These are phyloP conservation scores for Carex arenaria DNA, from an alignment of 202 grass and related monocot species.

Conservation along the genomic window DNA sequence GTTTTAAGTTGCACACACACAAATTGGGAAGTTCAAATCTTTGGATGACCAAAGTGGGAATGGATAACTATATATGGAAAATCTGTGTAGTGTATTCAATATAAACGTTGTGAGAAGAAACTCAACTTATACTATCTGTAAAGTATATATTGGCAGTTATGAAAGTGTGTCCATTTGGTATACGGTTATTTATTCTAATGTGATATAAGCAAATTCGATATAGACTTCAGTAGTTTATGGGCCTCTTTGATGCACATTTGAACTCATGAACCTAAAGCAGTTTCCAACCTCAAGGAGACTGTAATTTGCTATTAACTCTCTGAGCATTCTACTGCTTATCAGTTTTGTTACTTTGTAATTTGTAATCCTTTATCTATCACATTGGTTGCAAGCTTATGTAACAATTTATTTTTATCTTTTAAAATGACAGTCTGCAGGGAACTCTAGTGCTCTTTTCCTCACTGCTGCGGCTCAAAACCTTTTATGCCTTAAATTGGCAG, in stretches of 20 bases:
- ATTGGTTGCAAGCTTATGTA: neutral
- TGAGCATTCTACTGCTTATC: neutral
- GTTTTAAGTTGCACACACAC: neutral
- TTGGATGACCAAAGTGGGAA: neutral
- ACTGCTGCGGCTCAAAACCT: conserved; percentile 97
- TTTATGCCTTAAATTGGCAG: conserved; percentile 87
- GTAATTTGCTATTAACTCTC: neutral
- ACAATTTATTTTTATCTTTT: neutral
- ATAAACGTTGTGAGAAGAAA: neutral
- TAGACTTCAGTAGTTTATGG: neutral
- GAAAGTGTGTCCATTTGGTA: neutral
- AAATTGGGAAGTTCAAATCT: neutral
- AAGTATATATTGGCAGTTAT: neutral
- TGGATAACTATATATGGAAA: neutral
- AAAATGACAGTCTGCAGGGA: conserved; percentile 61
- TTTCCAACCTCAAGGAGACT: neutral
- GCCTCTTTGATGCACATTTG: neutral
- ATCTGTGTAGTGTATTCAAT: neutral
- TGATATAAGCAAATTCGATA: neutral
- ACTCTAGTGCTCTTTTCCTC: conserved; percentile 84
- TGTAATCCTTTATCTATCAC: neutral
- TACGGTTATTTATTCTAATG: neutral
- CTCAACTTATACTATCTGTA: neutral
- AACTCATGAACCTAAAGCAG: neutral
- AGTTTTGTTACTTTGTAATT: neutral